Evolutionary conservation across 1,284 basidiomycete species (phyloP).

Genomic region (Cryptococcus sp.): DNA sequence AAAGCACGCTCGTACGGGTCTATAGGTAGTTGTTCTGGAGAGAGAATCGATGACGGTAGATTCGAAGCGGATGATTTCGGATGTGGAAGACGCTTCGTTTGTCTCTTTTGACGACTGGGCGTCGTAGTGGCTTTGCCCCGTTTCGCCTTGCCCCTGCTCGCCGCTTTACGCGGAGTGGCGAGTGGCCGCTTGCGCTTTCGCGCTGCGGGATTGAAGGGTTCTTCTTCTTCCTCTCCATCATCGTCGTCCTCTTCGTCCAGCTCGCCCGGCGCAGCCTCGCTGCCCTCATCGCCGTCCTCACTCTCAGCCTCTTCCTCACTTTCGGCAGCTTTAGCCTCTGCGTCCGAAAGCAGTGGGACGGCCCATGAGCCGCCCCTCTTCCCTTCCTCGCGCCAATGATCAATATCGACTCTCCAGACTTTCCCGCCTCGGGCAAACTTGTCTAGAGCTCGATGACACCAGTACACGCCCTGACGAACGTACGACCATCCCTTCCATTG

Average conservation of each 20-base stretch:
- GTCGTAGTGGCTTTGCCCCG: conserved; percentile 5
- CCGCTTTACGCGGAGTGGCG: background rate
- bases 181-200: conserved; percentile 13
- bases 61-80: conserved; percentile 34
- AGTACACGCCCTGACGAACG: conserved; percentile 45
- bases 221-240: conserved; percentile 11
- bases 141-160: conserved; percentile 8
- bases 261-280: conserved; percentile 8
- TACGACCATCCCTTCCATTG: conserved; percentile 43
- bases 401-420: conserved; percentile 47
- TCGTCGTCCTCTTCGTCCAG: conserved; percentile 7
- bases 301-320: conserved; percentile 1
- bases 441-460: conserved; percentile 50
- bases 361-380: conserved; percentile 34
- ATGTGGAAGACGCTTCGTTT: conserved; percentile 32
- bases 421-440: conserved; percentile 48
- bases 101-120: conserved; percentile 12
- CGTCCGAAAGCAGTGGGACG: conserved; percentile 14
- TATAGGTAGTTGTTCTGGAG: conserved; percentile 58
- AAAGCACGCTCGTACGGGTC: conserved; percentile 83
- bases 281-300: conserved; percentile 12
- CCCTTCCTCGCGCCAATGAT: conserved; percentile 44
- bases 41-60: conserved; percentile 30
- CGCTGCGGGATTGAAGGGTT: conserved; percentile 3
- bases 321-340: conserved; percentile 2